A percentile compares a stretch with the other conserved stretches of the same genome.
Conservation (phyloP, 1,139 yeast genomes). For the Nakaseomyces delphensis region DNA sequence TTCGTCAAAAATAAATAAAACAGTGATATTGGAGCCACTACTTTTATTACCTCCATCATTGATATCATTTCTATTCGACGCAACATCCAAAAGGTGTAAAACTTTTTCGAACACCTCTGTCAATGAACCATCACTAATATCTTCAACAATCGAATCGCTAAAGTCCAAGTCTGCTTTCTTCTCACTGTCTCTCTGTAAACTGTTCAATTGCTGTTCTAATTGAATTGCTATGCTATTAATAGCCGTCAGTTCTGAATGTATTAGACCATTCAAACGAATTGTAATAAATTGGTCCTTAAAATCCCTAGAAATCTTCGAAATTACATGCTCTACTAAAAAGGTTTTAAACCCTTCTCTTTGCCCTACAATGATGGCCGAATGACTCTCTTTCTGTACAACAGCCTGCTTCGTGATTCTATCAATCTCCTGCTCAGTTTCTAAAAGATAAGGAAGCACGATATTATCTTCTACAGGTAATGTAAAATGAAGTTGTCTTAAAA, state of each 20-base stretch:
- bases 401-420: slow-evolving; percentile 56
- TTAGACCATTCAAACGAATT: slow-evolving; percentile 58
- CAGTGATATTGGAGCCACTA: slow-evolving; percentile 38
- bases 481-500: slow-evolving; percentile 21
- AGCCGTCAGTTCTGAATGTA: slow-evolving; percentile 69
- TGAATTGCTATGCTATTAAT: slow-evolving; percentile 81
- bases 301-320: slow-evolving; percentile 39
- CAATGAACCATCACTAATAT: slow-evolving; percentile 41
- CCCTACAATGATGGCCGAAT: slow-evolving; percentile 72
- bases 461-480: slow-evolving; percentile 19
- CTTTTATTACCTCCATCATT: slow-evolving; percentile 16
- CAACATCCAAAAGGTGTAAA: slow-evolving; percentile 37
- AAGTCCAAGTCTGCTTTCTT: background rate
- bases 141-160: slow-evolving; percentile 2
- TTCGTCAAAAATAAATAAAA: slow-evolving; percentile 76
- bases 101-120: slow-evolving; percentile 47
- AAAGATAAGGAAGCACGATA: slow-evolving; percentile 17
- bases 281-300: slow-evolving; percentile 46
- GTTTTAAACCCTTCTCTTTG: slow-evolving; percentile 77
- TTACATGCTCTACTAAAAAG: slow-evolving; percentile 48
- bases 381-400: slow-evolving; percentile 62
- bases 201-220: slow-evolving; percentile 43
- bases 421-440: slow-evolving; percentile 36
- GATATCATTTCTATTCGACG: slow-evolving; percentile 16
- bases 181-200: slow-evolving; percentile 5